Percentiles rank a stretch among this genome's conserved stretches.
phyloP scores from a whole-genome alignment of 2,329 filamentous ascomycete species.

The Fusarium devonianum region DNA sequence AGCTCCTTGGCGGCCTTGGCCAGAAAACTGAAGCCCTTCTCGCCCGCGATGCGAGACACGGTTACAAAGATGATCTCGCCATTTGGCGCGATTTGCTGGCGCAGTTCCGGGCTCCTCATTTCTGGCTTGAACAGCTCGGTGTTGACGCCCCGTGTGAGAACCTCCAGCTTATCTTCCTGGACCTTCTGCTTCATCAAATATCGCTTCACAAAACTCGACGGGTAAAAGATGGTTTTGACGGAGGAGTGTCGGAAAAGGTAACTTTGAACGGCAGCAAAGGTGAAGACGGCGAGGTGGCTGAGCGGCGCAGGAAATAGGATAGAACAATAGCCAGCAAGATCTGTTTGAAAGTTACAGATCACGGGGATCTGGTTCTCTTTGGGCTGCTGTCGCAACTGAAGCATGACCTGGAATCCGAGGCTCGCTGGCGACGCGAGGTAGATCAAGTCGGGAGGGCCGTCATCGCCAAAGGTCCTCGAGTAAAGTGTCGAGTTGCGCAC shows the following conservation, averaged over 20 bases:
- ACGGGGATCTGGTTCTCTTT: conserved; percentile 62
- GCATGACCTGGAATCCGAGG: conserved; percentile 73
- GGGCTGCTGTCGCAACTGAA: conserved; percentile 70
- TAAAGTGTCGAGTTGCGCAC: conserved; percentile 70
- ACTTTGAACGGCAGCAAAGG: conserved; percentile 69
- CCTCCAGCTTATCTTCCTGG: conserved; percentile 62
- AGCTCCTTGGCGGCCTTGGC: conserved; percentile 62
- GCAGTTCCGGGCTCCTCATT: conserved; percentile 59
- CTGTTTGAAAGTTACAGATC: conserved; percentile 76
- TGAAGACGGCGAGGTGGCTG: conserved; percentile 65
- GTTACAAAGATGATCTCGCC: conserved; percentile 71
- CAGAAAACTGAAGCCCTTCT: conserved; percentile 75
- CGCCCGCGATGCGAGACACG: conserved; percentile 71
- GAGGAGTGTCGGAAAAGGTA: conserved; percentile 69
- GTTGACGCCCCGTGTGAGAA: conserved; percentile 71
- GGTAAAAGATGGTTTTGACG: conserved; percentile 73
- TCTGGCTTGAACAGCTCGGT: conserved; percentile 66
- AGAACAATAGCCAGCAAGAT: conserved; percentile 72
- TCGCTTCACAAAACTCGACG: conserved; percentile 66
- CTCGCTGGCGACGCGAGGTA: conserved; percentile 75
- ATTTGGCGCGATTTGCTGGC: conserved; percentile 63
- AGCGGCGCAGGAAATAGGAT: conserved; percentile 73
- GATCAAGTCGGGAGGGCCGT: conserved; percentile 66
- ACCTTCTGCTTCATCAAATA: conserved; percentile 68
- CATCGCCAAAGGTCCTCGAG: conserved; percentile 62